Conservation (phyloP, 2,329 filamentous ascomycete species). For the Penicillium sclerotiorum region DNA sequence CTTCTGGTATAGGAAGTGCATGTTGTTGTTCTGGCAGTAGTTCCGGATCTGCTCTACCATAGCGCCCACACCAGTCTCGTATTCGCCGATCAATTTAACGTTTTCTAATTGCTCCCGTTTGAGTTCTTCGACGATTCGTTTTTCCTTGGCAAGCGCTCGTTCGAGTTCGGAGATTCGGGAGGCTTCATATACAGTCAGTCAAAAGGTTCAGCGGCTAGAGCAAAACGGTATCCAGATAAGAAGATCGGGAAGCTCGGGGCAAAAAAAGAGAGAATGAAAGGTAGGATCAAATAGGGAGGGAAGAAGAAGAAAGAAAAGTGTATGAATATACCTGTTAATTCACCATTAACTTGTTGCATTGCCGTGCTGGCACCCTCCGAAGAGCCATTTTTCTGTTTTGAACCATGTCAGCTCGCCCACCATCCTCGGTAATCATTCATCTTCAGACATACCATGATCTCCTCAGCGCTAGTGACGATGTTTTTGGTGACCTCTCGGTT, state of each 20-base stretch:
- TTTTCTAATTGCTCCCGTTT: slow-evolving; percentile 53
- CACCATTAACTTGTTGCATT: slow-evolving; percentile 48
- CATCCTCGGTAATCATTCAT: not conserved
- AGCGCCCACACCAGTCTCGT: slow-evolving; percentile 49
- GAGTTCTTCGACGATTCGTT: slow-evolving; percentile 45
- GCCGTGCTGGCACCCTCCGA: slow-evolving; percentile 43
- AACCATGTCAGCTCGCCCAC: slow-evolving; percentile 20
- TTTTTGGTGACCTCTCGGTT: slow-evolving; percentile 54
- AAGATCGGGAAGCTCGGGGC: too few relatives aligned
- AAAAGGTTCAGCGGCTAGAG: too few relatives aligned
- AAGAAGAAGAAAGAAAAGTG: not conserved
- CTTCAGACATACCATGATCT: slow-evolving; percentile 46
- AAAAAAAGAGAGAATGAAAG: too few relatives aligned
- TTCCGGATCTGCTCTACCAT: slow-evolving; percentile 55
- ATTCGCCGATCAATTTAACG: slow-evolving; percentile 51
- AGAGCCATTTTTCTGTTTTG: slow-evolving; percentile 44
- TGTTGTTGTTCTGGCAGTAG: slow-evolving; percentile 54
- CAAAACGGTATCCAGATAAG: too few relatives aligned
- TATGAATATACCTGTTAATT: slow-evolving; percentile 41
- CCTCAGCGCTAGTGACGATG: slow-evolving; percentile 53
- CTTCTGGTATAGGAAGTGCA: slow-evolving; percentile 50
- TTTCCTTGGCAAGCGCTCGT: slow-evolving; percentile 50
- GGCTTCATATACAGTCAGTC: slow-evolving; percentile 29
- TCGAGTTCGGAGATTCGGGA: slow-evolving; percentile 54
- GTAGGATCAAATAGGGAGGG: too few relatives aligned